Conservation (phyloP, 2,329 filamentous ascomycete species). For the Xenosphaeropsis pyriputrescens region DNA sequence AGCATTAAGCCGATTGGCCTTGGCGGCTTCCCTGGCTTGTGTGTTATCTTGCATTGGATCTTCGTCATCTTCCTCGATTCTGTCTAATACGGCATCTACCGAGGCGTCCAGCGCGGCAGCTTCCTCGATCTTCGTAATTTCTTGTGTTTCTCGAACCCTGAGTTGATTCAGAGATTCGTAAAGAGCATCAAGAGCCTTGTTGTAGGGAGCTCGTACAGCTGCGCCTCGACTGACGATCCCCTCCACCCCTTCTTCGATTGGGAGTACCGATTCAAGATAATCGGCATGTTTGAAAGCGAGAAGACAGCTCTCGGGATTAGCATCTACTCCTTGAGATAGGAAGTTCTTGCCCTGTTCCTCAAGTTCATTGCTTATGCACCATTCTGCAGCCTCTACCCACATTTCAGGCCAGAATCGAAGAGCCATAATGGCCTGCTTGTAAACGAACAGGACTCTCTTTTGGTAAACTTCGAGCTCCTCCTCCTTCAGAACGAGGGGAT, state of each 20-base stretch:
- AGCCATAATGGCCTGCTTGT: slow-evolving; percentile 87
- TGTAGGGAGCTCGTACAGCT: slow-evolving; percentile 63
- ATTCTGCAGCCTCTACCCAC: slow-evolving; percentile 90
- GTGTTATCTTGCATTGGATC: slow-evolving; percentile 17
- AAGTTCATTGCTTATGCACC: slow-evolving; percentile 70
- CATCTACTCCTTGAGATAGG: slow-evolving; percentile 65
- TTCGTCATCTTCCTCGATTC: slow-evolving; percentile 37
- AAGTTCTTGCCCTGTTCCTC: slow-evolving; percentile 51
- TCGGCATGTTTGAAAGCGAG: slow-evolving; percentile 84
- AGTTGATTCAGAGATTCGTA: slow-evolving; percentile 71
- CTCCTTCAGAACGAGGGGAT: slow-evolving; percentile 71
- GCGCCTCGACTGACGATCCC: slow-evolving; percentile 45
- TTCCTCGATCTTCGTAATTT: slow-evolving; percentile 41
- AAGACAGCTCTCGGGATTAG: slow-evolving; percentile 87
- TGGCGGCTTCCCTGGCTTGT: slow-evolving; percentile 27
- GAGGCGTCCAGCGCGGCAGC: slow-evolving; percentile 19
- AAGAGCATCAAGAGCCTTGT: slow-evolving; percentile 71
- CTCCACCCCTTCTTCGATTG: slow-evolving; percentile 63
- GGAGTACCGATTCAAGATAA: slow-evolving; percentile 65
- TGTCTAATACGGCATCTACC: slow-evolving; percentile 23
- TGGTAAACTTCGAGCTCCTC: slow-evolving; percentile 67
- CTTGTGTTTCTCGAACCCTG: slow-evolving; percentile 45
- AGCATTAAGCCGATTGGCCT: slow-evolving; percentile 43
- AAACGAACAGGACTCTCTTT: slow-evolving; percentile 73
- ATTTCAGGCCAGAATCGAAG: slow-evolving; percentile 90